These are phyloP conservation scores for Hyphodiscus sp. DNA, from an alignment of 2,329 filamentous ascomycete species.

Conservation along the genomic window DNA sequence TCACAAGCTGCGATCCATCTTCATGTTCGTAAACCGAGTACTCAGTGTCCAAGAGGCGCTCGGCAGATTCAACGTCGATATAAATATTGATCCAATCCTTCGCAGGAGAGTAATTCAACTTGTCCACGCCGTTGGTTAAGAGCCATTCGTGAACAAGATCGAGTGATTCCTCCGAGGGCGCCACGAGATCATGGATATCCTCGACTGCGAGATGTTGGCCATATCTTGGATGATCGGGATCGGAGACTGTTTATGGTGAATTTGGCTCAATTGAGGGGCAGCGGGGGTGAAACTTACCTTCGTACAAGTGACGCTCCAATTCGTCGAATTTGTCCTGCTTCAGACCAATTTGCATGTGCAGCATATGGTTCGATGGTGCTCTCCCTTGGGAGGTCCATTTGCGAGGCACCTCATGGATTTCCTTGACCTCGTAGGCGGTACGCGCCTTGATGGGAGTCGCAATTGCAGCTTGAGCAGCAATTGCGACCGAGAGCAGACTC, in stretches of 20 bases:
- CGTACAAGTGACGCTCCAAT: conserved; percentile 47
- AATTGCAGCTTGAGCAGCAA: background rate
- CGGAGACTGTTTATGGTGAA: conserved; percentile 36
- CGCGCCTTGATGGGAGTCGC: background rate
- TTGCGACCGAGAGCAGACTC: background rate
- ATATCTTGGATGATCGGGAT: conserved; percentile 47
- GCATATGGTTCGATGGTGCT: conserved; percentile 41
- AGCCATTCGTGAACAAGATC: conserved; percentile 51
- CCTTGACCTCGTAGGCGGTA: conserved; percentile 44
- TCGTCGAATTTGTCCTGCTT: conserved; percentile 50
- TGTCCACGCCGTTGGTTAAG: conserved; percentile 42
- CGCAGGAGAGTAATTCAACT: conserved; percentile 41
- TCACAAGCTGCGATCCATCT: conserved; percentile 44
- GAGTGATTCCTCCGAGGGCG: conserved; percentile 44
- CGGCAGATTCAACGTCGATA: conserved; percentile 45
- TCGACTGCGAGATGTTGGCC: conserved; percentile 45
- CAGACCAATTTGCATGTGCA: conserved; percentile 51
- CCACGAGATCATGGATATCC: conserved; percentile 47
- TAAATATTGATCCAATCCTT: conserved; percentile 52
- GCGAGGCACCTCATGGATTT: conserved; percentile 45
- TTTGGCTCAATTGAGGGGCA: conserved; percentile 7
- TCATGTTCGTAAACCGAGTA: conserved; percentile 47
- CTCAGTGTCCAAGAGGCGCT: conserved; percentile 46
- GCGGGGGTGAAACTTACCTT: conserved; percentile 32
- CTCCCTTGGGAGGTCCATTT: conserved; percentile 42